Base-by-base conservation (phyloP, 2,329 filamentous ascomycete genomes). In the Orbilia brochopaga region DNA sequence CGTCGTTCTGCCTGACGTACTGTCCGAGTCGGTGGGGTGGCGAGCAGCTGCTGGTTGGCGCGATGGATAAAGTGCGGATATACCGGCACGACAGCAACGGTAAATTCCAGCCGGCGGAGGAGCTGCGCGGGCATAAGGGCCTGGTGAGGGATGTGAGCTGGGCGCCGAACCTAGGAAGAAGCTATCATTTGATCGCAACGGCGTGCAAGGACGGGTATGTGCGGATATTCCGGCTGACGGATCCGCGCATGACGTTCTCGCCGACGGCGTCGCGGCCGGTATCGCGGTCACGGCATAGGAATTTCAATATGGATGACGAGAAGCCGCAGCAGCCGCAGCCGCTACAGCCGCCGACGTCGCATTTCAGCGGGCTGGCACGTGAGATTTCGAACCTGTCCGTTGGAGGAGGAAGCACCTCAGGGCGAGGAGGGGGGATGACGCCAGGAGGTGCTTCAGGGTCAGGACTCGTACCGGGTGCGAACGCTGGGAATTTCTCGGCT, bases 131-230 rank as follows among this genome's bases (percentile, higher is more conserved):
- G 1, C 90, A 96, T 76, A 84, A 86, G 6, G 87, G 88, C 0
- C 83, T 97, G 42, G 90, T 97, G 5, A 85, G 93, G 53, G 92
- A 97, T 78, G 86, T 97, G 0, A 88, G 91, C 1, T 99, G 94
- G 94, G 91, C 93, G 0, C 90, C 92, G 53, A 93, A 92, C 11
- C 95, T 92, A 74, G 91, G 95, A 76, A 83, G 92, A 42, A 93
- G 93, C 0, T 93, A 91, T 78, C 94, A 99, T 79, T 85, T 93
- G 65, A 85, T 97, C 76, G 94, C 93, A 1, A 95, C 92, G 4
- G 93, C 92, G 1, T 94, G 91, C 78, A 95, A 95, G 79, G 94
- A 99, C 78, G 93, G 94, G 1, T 88, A 87, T 76, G 87, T 97
- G 44, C 85, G 93, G 44, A 89, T 99, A n/a, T 96, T 95, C 77